phyloP scores from a whole-genome alignment of 176 grass and related monocot genomes.

The Thinopyrum elongatum region DNA sequence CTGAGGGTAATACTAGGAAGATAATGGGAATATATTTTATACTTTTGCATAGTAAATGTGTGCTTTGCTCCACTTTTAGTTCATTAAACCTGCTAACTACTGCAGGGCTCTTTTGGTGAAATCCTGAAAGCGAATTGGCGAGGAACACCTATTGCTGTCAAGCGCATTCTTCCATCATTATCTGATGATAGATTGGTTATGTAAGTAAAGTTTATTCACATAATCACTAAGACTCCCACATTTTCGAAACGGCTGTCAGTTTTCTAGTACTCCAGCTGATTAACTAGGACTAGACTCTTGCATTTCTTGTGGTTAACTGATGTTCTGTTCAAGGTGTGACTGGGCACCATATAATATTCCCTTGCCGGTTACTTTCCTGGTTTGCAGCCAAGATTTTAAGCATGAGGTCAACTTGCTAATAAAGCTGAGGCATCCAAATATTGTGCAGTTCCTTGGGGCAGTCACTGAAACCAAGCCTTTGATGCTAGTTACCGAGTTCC shows the following conservation, averaged over 20 bases:
- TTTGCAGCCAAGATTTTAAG: slow-evolving; percentile 95
- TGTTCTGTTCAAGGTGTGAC: neutral
- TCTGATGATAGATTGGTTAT: slow-evolving; percentile 93
- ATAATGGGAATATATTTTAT: neutral
- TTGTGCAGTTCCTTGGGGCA: slow-evolving; percentile 99
- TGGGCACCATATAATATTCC: neutral
- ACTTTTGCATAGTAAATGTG: neutral
- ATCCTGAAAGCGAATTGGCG: slow-evolving; percentile 99
- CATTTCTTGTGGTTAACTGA: neutral
- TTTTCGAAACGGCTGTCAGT: neutral
- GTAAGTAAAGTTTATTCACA: slow-evolving; percentile 50
- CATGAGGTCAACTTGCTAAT: slow-evolving; percentile 98
- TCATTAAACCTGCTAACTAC: slow-evolving; percentile 23
- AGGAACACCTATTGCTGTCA: slow-evolving; percentile 97
- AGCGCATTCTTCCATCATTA: slow-evolving; percentile 98
- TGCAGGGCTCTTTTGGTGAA: slow-evolving; percentile 98
- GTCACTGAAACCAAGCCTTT: slow-evolving; percentile 96
- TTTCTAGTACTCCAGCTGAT: neutral
- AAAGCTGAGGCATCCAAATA: slow-evolving; percentile 98
- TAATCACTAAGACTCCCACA: neutral
- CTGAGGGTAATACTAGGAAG: neutral
- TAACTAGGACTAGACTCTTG: neutral
- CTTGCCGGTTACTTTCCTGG: slow-evolving; percentile 17
- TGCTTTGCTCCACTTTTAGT: slow-evolving; percentile 1
- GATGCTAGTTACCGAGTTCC: slow-evolving; percentile 93